Evolutionary conservation across 805 yeast species (phyloP), one percentile per base, ranked within the genome.

Genomic region (Debaryomyces maramus): DNA sequence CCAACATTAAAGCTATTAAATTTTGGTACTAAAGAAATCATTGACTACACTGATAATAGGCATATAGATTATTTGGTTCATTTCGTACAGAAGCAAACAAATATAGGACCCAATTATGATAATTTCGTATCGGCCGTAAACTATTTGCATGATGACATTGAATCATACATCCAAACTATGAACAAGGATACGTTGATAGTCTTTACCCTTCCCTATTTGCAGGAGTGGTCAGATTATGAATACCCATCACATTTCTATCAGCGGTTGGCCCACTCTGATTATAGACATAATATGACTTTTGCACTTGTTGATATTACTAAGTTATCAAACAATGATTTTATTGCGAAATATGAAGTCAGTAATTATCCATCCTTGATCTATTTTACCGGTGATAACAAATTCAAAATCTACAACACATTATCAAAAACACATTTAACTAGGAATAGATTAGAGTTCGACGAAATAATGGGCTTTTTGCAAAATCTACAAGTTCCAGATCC

Each of bases 1-100:
- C 87, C 87, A 1, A 62, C 73, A 0, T 41, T 81, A 36, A 68
- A 71, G 47, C 50, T 80, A 23, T 71, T 75, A 43, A 57, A 71
- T 23, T 61, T 63, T 34, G 59, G 61, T 29, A 73, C 76, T 1
- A 69, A 65, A 34, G 58, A 63, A 39, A 61, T 74, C 4, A 64
- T 59, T 0, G 55, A 61, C 1, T 79, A 63, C 49, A 50, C 51
- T 1, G 68, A 65, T 21, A 39, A 46, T n/a, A 40, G 66, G 24
- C 48, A 48, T 14, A 31, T 56, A 9, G 42, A 50, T 8, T 38
- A 48, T 8, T 28, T 65, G 9, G 38, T 60, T 2, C 52, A 50
- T 9, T 63, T 51, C 40, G 38, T 63, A 7, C 43, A 50, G 27
- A 48, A 40, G n/a, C 38, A 44, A 6, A 50, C 48, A 3, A 50